These are phyloP conservation scores for Colletotrichum lini DNA, from an alignment of 2,329 filamentous ascomycete species.

Conservation along the genomic window DNA sequence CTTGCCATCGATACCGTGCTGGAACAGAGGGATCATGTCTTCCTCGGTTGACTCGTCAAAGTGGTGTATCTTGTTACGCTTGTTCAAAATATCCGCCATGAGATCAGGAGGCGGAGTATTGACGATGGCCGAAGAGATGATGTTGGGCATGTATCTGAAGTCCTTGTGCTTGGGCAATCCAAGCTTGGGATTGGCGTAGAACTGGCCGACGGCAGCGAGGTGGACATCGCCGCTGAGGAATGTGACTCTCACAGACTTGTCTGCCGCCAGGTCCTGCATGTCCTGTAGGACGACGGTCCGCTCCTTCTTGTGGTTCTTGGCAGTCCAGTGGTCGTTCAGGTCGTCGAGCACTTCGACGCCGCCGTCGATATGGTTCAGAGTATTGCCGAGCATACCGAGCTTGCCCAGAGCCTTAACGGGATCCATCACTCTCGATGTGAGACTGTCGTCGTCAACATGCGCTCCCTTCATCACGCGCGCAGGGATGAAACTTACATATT, in stretches of 20 bases:
- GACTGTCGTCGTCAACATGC: constrained; percentile 60
- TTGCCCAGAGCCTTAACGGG: constrained; percentile 91
- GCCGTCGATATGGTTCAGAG: constrained; percentile 91
- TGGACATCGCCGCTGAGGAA: constrained; percentile 96
- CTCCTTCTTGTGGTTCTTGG: constrained; percentile 93
- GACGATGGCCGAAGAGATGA: constrained; percentile 94
- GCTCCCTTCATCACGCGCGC: constrained; percentile 6
- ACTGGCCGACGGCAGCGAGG: constrained; percentile 91
- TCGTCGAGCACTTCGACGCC: constrained; percentile 94
- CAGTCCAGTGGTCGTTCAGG: constrained; percentile 97
- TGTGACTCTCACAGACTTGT: constrained; percentile 92
- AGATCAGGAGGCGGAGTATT: constrained; percentile 91
- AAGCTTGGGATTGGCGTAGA: constrained; percentile 91
- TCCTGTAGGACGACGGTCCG: constrained; percentile 90
- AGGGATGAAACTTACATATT: constrained; percentile 69
- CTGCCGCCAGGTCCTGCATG: constrained; percentile 91
- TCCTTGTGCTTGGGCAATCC: constrained; percentile 88
- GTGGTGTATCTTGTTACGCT: constrained; percentile 86
- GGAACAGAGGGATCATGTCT: constrained; percentile 95
- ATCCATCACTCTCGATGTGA: constrained; percentile 89
- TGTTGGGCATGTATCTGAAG: constrained; percentile 96
- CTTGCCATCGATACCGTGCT: constrained; percentile 89
- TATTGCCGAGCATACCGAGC: constrained; percentile 82
- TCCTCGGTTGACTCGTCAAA: constrained; percentile 87
- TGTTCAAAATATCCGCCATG: constrained; percentile 93